Evolutionary conservation across 352 stramenopile genomes (phyloP), one percentile per base, ranked within the genome.

Genomic region (Phytopythium vexans): DNA sequence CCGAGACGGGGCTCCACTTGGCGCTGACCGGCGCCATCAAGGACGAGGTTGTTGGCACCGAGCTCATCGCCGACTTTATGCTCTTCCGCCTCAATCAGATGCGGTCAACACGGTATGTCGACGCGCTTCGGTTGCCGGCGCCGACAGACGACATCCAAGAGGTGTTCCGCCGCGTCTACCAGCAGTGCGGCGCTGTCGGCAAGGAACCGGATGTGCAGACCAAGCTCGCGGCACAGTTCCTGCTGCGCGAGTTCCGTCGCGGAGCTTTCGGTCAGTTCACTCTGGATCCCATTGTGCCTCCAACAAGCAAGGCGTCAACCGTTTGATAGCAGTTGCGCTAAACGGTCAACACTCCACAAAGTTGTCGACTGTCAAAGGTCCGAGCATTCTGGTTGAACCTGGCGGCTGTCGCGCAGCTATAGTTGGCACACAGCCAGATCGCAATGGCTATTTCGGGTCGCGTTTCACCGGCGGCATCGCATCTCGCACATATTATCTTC

Each of bases 31-130:
- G 86, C 33, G 86, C 86, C 7, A 92, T 96, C 61, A 93, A 94
- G 55, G 87, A 96, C 60, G 77, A 90, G 12, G 69, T 94, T 32
- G 78, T 96, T 10, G 87, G 86, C 42, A 87, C 77, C 14, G 86
- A 94, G 43, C 65, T 94, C 52, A 91, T 96, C 43, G 87, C 87
- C 10, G 87, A 96, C 59, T 95, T 93, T 54, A 89, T 96, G 77
- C 72, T 96, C 27, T 96, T 90, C 64, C 66, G 76, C 52, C 69
- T 96, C 15, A 96, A 96, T 52, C 74, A 88, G 43, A 74, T 84
- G 55, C 67, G 78, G 12, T 91, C 82, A 8, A 91, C 74, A 49
- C 73, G 74, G 8, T 96, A 96, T 51, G 84, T 93, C 31, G 78
- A 92, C 31, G 68, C 74, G 52, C 51, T 96, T 14, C 70, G 77